phyloP scores from a whole-genome alignment of 2,329 filamentous ascomycete species.

The Lojkania enalia region DNA sequence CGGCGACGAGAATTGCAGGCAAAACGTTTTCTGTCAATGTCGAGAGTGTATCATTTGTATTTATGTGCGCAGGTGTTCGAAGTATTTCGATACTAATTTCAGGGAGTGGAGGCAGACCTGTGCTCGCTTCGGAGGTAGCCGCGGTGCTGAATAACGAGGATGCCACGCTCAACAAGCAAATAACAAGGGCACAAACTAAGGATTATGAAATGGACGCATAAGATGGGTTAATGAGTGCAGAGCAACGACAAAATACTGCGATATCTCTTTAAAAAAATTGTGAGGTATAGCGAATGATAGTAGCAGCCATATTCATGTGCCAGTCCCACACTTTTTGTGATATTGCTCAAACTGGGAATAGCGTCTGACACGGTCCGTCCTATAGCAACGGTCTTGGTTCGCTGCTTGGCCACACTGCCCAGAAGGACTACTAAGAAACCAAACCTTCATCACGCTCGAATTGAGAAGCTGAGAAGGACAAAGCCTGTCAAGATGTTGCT shows the following conservation, averaged over 20 bases:
- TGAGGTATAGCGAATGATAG: too few relatives aligned
- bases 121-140: constrained; percentile 20
- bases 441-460: too few relatives aligned
- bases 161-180: constrained; percentile 28
- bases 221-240: neutral
- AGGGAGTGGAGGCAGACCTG: constrained; percentile 23
- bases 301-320: too few relatives aligned
- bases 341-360: too few relatives aligned
- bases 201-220: constrained; percentile 10
- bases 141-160: constrained; percentile 18
- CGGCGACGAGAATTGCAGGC: constrained; percentile 27
- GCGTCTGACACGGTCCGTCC: too few relatives aligned
- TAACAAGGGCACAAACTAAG: constrained; percentile 7
- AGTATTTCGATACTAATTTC: constrained; percentile 32
- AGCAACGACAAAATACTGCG: neutral
- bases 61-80: constrained; percentile 21
- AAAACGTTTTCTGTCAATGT: constrained; percentile 25
- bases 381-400: too few relatives aligned
- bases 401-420: too few relatives aligned
- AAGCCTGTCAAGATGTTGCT: neutral
- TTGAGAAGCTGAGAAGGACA: too few relatives aligned
- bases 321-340: too few relatives aligned
- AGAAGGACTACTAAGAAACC: too few relatives aligned
- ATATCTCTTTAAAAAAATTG: too few relatives aligned
- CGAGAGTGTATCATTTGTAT: constrained; percentile 26